Evolutionary conservation across 257 asterid genomes (phyloP).

Genomic region (Petrea volubilis): DNA sequence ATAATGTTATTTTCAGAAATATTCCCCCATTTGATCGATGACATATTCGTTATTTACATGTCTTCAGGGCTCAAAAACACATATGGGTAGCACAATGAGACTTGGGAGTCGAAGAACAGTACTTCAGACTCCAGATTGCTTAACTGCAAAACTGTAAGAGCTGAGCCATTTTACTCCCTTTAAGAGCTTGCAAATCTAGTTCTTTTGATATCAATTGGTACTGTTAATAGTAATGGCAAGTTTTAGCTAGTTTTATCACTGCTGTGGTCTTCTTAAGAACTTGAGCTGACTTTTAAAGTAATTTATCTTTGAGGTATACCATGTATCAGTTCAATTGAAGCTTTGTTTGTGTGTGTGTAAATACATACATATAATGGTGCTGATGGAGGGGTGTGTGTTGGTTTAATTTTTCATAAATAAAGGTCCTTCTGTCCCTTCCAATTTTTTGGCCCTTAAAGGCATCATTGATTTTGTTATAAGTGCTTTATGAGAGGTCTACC

Average conservation of each 20-base stretch:
- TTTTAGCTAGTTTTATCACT: neutral
- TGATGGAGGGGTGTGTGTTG: no score
- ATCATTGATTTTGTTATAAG: neutral
- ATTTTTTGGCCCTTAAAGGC: neutral
- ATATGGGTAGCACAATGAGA: conserved; percentile 99
- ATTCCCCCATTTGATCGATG: conserved; percentile 22
- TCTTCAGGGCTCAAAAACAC: conserved; percentile 82
- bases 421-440: neutral
- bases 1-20: conserved; percentile 2
- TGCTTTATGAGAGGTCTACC: neutral
- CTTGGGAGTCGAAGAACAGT: conserved; percentile 91
- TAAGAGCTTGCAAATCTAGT: neutral
- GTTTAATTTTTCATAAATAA: neutral
- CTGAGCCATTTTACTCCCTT: conserved; percentile 8
- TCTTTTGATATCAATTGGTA: neutral
- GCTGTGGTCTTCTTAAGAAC: neutral
- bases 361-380: no score
- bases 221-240: neutral
- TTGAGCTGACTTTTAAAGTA: neutral
- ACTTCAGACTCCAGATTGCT: conserved; percentile 77
- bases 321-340: neutral
- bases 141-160: conserved; percentile 84
- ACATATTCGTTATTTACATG: conserved; percentile 2
- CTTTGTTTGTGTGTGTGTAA: neutral
- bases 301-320: no score